Evolutionary conservation across 2,329 filamentous ascomycete species (phyloP).

Genomic region (Fusarium sp.): DNA sequence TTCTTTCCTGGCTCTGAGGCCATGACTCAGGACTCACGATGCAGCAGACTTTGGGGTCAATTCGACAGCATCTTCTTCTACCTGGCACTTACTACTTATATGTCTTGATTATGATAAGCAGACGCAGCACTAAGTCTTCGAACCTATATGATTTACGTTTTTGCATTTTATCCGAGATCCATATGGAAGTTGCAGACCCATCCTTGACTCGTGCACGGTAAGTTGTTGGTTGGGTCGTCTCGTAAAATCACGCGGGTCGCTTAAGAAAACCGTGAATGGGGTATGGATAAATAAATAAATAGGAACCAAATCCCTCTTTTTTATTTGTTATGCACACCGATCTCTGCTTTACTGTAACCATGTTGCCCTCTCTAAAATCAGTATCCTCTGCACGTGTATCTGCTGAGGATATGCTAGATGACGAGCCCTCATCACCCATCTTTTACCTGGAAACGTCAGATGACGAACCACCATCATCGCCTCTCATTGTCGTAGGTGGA

Average conservation of each 20-base stretch:
- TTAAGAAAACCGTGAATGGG: background rate
- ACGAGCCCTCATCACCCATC: no score
- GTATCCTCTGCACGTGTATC: no score
- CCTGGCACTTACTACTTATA: background rate
- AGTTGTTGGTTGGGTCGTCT: background rate
- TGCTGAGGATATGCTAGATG: no score
- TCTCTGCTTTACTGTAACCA: background rate
- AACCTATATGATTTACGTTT: background rate
- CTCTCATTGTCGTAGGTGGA: no score
- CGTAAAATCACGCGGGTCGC: background rate
- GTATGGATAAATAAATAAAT: background rate
- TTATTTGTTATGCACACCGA: accelerated
- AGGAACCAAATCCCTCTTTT: background rate
- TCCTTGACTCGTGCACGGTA: background rate
- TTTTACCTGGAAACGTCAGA: no score
- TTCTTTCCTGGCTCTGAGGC: accelerated
- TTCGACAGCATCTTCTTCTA: background rate
- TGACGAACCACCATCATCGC: no score
- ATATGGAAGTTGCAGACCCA: background rate
- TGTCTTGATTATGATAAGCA: background rate
- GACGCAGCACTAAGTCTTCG: background rate
- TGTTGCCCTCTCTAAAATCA: background rate
- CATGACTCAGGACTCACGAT: background rate
- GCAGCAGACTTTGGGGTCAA: background rate
- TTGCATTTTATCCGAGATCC: background rate